A percentile compares a stretch with the other conserved stretches of the same genome.
Conservation (phyloP, 768 basidiomycete genomes). For the Rhizopogon vinicolor region DNA sequence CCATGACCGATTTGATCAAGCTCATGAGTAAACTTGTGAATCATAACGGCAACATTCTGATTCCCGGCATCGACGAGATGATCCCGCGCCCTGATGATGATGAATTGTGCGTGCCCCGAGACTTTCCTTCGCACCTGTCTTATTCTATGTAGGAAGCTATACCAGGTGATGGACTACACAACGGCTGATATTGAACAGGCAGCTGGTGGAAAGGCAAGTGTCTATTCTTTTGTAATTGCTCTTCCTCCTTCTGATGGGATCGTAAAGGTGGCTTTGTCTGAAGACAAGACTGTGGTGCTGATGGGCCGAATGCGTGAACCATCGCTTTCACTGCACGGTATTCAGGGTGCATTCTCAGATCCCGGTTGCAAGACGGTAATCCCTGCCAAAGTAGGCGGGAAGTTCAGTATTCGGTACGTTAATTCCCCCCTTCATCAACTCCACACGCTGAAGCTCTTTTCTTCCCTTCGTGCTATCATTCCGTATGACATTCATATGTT, state of each 20-base stretch:
- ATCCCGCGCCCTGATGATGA: slow-evolving; percentile 68
- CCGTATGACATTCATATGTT: not conserved
- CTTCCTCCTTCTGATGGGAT: not conserved
- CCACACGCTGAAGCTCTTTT: not conserved
- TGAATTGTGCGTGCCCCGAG: slow-evolving; percentile 48
- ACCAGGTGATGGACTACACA: slow-evolving; percentile 70
- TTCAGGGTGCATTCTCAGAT: slow-evolving; percentile 90
- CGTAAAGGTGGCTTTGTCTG: slow-evolving; percentile 55
- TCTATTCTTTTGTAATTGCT: not conserved
- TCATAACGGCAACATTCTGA: slow-evolving; percentile 72
- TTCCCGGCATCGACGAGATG: slow-evolving; percentile 87
- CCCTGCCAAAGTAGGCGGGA: slow-evolving; percentile 82
- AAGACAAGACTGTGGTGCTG: slow-evolving; percentile 72
- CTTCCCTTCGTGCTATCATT: not conserved
- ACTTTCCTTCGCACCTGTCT: not conserved
- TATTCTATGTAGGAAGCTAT: slow-evolving; percentile 47
- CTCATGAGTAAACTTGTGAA: slow-evolving; percentile 86
- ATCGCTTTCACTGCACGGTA: slow-evolving; percentile 88
- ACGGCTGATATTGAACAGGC: slow-evolving; percentile 69
- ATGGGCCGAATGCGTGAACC: slow-evolving; percentile 95
- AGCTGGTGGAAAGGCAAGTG: slow-evolving; percentile 53
- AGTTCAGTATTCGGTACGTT: slow-evolving; percentile 87
- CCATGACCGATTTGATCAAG: slow-evolving; percentile 88
- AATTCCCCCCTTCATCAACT: not conserved
- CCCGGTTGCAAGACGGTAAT: slow-evolving; percentile 91